Evolutionary conservation across 176 grass and related monocot species (phyloP), one percentile per base, ranked within the genome.

Genomic region (Aegilops tauschii): DNA sequence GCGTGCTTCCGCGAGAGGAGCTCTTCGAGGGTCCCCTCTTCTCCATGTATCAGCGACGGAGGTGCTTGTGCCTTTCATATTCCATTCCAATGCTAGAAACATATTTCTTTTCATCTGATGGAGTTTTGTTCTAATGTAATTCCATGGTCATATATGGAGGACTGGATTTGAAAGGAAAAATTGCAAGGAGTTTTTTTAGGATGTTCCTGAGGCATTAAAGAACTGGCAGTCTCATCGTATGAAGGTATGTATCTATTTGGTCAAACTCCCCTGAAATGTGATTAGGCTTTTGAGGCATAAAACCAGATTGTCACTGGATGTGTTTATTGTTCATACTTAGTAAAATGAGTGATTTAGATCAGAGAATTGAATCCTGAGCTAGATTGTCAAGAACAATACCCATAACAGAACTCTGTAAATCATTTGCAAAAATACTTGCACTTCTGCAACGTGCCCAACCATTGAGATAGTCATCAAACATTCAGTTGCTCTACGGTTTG

Each of bases 81-180:
- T 59, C 61, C 81, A 81, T 65, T 29, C 75, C 6, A 45, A 5
- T 82, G 21, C 35, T 6, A 1, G 80, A 74, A 79, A n/a, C 76
- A 81, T 87, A 69, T 39, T 23, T 64, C 63, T 64, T n/a, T 79
- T 47, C 25, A 2, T 69, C 39, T 3, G 4, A 17, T 83, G 73
- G 80, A 61, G 65, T 68, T 82, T 5, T 45, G n/a, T 59, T 88
- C 56, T 69, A 47, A 80, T 73, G 77, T 81, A 47, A 72, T 86
- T 89, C 84, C 88, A 98, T 93, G 96, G 93, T 71, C 96, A 95
- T 86, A 95, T 98, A 91, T 98, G 96, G 96, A 92, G 93, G 83
- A 92, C 84, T 84, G 93, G 93, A 62, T 98, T 91, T 88, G 84
- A 94, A 90, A 89, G 86, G 44, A 95, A 92, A 84, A 98, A 61